Evolutionary conservation across 257 asterid genomes (phyloP), one percentile per base, ranked within the genome.

Genomic region (Scutellaria galericulata): DNA sequence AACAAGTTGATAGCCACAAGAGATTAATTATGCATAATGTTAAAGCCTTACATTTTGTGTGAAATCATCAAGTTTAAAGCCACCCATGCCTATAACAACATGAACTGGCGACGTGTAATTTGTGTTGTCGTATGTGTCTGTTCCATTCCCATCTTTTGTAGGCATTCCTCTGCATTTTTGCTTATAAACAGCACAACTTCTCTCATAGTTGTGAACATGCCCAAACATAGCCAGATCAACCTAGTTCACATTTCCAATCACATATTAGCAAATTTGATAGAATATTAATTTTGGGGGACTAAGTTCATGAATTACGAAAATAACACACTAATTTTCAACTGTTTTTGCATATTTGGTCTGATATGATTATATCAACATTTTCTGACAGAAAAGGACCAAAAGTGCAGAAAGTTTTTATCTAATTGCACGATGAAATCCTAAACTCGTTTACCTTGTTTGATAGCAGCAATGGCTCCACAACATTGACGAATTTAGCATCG

Each of bases 181-280:
- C 48, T 78, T 62, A 39, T 89, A 89, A 10, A 93, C 89, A 3
- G 87, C 90, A 24, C 98, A 93, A 2, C 89, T 90, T 75, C 98
- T 83, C 78, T 93, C 98, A 11, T 90, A 93, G 82, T 93, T 93
- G 84, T 93, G 98, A 44, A 93, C 97, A 66, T 93, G 98, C 2
- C 98, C 98, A 54, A 86, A 91, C 47, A 93, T 73, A 13, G 65
- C 95, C 57, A 93, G 66, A 79, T 93, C 98, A 65, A 90, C 98
- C 98, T 86, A 73, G 24, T 20, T 46, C 15, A 40, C 11, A 14
- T 68, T 68, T 62, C 9, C 24, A 22, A 63, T 55, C 37, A 31
- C 37, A 31, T 31, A 31, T 31, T 27, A 31, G 4, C 50, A 12
- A 7, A 45, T 45, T 45, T 9, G 3, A 45, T 9, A 9, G 12